Conservation (phyloP, 495 filamentous ascomycete species). For the Talaromyces borbonicus region DNA sequence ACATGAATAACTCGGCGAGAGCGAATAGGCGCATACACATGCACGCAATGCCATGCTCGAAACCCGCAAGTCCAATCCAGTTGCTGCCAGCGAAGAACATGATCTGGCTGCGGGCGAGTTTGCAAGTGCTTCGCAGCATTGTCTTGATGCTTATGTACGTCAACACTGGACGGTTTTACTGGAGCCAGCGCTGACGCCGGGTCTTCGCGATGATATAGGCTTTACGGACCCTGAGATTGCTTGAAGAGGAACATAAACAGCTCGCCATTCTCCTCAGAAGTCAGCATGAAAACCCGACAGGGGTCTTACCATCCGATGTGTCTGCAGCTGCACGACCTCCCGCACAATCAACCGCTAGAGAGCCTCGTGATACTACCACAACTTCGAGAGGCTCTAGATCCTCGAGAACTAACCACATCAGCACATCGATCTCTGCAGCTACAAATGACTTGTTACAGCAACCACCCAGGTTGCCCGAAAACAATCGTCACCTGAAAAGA, state of each 20-base stretch:
- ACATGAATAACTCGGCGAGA: conserved; percentile 10
- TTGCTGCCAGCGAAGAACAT: conserved; percentile 76
- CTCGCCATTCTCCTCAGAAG: conserved; percentile 70
- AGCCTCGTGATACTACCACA: conserved; percentile 3
- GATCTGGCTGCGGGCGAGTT: conserved; percentile 85
- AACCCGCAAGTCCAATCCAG: conserved; percentile 63
- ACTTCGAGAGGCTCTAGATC: too few species aligned
- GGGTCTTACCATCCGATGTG: conserved; percentile 8
- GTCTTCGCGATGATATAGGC: conserved; percentile 37
- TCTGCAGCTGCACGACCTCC: conserved; percentile 10
- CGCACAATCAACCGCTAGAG: not conserved
- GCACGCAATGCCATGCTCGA: conserved; percentile 71
- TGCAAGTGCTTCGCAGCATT: conserved; percentile 65
- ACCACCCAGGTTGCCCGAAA: conserved; percentile 26
- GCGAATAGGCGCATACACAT: conserved; percentile 75
- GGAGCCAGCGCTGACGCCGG: not conserved
- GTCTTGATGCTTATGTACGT: conserved; percentile 61
- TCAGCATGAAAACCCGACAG: conserved; percentile 49
- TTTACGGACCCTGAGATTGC: conserved; percentile 66
- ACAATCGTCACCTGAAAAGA: conserved; percentile 44
- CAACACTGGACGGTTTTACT: too few species aligned
- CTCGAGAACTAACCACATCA: not conserved
- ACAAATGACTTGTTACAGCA: conserved; percentile 23
- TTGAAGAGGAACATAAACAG: conserved; percentile 77
- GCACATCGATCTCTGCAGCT: conserved; percentile 14